Conservation (phyloP, 441 rosid species). For the Erodium texanum region DNA sequence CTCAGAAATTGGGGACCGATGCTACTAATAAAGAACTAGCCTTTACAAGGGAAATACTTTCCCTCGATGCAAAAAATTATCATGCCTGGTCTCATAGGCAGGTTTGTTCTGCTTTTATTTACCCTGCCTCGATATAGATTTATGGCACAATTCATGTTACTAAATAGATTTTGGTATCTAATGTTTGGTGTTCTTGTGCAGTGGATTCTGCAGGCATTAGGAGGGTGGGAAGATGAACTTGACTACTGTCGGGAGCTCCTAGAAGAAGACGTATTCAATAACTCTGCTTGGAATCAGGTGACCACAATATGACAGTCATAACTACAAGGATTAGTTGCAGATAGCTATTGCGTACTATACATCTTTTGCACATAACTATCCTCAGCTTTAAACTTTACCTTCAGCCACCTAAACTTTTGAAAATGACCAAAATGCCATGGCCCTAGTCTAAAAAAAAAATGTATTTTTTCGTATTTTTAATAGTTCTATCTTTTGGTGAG, state of each 20-base stretch:
- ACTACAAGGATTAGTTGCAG: no score
- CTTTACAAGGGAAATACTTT: conserved; percentile 52
- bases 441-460: no score
- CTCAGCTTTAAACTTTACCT: no score
- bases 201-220: conserved; percentile 78
- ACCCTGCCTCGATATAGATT: neutral
- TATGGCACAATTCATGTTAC: neutral
- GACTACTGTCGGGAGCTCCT: conserved; percentile 68
- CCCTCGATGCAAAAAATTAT: conserved; percentile 72
- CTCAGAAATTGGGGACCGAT: conserved; percentile 66
- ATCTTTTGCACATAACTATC: no score
- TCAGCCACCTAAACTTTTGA: no score
- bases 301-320: no score
- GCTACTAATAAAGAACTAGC: conserved; percentile 55
- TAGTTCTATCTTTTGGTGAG: no score
- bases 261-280: conserved; percentile 71
- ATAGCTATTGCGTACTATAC: no score
- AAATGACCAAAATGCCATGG: no score
- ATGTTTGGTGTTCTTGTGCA: conserved; percentile 18
- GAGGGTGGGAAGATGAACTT: conserved; percentile 93
- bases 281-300: conserved; percentile 98
- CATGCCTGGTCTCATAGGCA: conserved; percentile 98
- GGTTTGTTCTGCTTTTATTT: conserved; percentile 37
- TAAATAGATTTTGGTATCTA: neutral
- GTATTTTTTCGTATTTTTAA: no score